These are phyloP conservation scores for Spergularia azorica DNA, from an alignment of 179 eudicot species.

Conservation along the genomic window DNA sequence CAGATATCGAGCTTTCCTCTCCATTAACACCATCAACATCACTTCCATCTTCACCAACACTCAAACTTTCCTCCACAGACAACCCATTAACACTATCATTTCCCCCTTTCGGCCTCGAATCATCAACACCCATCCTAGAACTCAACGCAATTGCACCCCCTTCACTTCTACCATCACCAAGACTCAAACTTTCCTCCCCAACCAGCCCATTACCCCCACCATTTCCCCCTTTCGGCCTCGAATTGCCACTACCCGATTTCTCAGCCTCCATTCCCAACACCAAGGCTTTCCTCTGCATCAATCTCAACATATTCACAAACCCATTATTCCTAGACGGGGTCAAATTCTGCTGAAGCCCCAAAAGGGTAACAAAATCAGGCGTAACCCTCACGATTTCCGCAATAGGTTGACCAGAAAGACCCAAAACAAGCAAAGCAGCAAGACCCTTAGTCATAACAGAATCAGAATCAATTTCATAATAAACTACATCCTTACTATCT, in stretches of 20 bases:
- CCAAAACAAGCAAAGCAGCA: constrained; percentile 81
- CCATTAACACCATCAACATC: background rate
- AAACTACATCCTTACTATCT: constrained; percentile 36
- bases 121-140: constrained; percentile 19
- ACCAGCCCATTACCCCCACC: too few species aligned
- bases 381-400: constrained; percentile 60
- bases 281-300: constrained; percentile 82
- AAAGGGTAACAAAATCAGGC: constrained; percentile 65
- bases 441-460: constrained; percentile 69
- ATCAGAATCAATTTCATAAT: constrained; percentile 79
- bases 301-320: constrained; percentile 79
- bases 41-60: background rate
- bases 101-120: constrained; percentile 12
- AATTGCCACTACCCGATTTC: constrained; percentile 12
- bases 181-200: too few species aligned
- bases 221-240: too few species aligned
- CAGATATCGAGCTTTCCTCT: background rate
- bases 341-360: constrained; percentile 80
- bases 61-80: constrained; percentile 26
- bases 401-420: constrained; percentile 70
- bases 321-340: constrained; percentile 92
- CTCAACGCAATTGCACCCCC: background rate
- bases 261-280: constrained; percentile 59
- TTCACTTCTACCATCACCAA: background rate
- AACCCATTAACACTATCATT: constrained; percentile 21